These are phyloP conservation scores for Gonium pectorale DNA, from an alignment of 139 green algal species.

Conservation along the genomic window DNA sequence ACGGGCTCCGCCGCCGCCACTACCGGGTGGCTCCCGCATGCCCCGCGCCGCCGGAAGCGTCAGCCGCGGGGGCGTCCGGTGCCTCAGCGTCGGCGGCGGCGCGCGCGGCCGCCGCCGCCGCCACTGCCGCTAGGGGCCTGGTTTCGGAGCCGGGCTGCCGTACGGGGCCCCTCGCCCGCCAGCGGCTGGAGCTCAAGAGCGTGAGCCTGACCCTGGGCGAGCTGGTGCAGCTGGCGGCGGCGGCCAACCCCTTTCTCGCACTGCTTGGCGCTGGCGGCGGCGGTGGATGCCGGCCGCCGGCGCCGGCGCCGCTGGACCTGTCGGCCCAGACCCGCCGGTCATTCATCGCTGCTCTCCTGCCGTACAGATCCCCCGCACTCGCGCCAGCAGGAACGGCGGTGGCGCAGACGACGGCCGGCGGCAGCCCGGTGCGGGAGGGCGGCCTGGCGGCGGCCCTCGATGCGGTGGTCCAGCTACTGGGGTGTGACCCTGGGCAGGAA, in stretches of 20 bases:
- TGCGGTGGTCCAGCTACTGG: background rate
- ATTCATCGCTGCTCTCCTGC: background rate
- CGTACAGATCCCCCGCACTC: background rate
- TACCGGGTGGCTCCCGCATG: no score
- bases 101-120: background rate
- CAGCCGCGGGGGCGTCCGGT: no score
- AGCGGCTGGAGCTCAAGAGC: background rate
- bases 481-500: background rate
- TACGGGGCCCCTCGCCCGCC: no score
- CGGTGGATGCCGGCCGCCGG: background rate
- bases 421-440: no score
- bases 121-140: background rate
- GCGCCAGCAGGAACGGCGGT: background rate
- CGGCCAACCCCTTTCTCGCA: background rate
- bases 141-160: no score
- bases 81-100: no score
- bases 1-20: no score
- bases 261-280: background rate
- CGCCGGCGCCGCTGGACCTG: background rate
- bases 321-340: background rate
- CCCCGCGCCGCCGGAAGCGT: no score
- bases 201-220: slow-evolving; percentile 18
- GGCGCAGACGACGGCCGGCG: background rate
- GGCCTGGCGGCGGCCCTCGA: background rate
- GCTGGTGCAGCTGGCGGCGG: background rate